Conservation (phyloP, 2,329 filamentous ascomycete genomes). For the Alternaria solani region DNA sequence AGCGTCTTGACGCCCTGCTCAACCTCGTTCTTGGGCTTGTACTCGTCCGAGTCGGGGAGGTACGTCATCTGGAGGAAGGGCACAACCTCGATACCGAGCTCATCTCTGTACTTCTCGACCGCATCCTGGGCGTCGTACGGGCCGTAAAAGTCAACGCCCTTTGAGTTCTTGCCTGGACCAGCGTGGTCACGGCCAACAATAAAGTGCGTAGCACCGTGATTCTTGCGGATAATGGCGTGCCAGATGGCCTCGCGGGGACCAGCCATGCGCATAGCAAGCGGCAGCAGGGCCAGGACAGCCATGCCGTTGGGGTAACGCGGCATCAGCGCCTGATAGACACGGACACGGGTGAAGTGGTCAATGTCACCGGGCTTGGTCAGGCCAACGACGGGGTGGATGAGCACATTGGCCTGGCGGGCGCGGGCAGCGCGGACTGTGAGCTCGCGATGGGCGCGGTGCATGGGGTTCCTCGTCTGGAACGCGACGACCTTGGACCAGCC, state of each 20-base stretch:
- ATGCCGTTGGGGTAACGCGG: constrained; percentile 98
- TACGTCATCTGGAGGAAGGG: constrained; percentile 99
- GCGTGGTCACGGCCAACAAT: constrained; percentile 99
- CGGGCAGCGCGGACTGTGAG: constrained; percentile 96
- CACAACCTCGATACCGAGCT: constrained; percentile 98
- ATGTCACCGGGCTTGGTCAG: constrained; percentile 99
- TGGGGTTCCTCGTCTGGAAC: constrained; percentile 97
- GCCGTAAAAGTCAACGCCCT: constrained; percentile 96
- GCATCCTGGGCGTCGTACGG: constrained; percentile 97
- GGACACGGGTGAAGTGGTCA: constrained; percentile 98
- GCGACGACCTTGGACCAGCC: constrained; percentile 97
- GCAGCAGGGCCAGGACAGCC: constrained; percentile 93
- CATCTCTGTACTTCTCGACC: constrained; percentile 93
- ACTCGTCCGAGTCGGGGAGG: constrained; percentile 96
- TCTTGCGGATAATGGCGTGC: constrained; percentile 99
- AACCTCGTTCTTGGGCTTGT: constrained; percentile 91
- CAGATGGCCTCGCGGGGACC: constrained; percentile 98
- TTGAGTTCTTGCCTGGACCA: constrained; percentile 96
- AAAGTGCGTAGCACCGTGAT: constrained; percentile 98
- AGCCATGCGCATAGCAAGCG: constrained; percentile 98
- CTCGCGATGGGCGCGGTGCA: constrained; percentile 98
- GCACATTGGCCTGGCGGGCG: constrained; percentile 94
- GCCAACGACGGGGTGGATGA: constrained; percentile 98
- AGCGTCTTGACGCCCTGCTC: constrained; percentile 79
- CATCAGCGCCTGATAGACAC: constrained; percentile 96